phyloP scores from a whole-genome alignment of 257 asterid species.

The Craterostigma plantagineum region DNA sequence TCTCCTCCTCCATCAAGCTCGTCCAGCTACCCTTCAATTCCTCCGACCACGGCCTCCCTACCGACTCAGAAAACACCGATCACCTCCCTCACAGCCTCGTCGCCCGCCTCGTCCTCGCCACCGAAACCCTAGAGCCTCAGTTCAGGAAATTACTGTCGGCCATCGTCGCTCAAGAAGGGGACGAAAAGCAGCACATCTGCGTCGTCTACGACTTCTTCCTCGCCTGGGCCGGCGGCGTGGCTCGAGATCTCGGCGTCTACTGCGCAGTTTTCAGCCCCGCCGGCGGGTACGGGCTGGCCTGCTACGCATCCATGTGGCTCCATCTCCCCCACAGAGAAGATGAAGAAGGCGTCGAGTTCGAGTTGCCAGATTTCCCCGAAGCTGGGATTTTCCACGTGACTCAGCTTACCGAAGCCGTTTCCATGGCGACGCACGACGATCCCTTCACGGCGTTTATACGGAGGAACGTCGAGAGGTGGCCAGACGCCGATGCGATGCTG shows the following conservation, averaged over 20 bases:
- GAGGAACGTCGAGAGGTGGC: slow-evolving; percentile 23
- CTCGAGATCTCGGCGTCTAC: slow-evolving; percentile 29
- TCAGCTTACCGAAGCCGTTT: slow-evolving; percentile 27
- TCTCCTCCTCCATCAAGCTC: slow-evolving; percentile 21
- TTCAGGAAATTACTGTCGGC: slow-evolving; percentile 14
- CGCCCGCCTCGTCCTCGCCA: slow-evolving; percentile 20
- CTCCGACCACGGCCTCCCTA: slow-evolving; percentile 38
- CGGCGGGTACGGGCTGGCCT: slow-evolving; percentile 52
- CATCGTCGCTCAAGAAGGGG: slow-evolving; percentile 7
- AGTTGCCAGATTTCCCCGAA: slow-evolving; percentile 45
- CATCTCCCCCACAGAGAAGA: slow-evolving; percentile 32
- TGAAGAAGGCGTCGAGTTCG: slow-evolving; percentile 19
- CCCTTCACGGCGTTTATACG: slow-evolving; percentile 20
- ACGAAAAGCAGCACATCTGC: slow-evolving; percentile 22
- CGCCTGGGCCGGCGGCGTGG: slow-evolving; percentile 37
- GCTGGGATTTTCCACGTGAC: slow-evolving; percentile 32
- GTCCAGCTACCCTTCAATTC: slow-evolving; percentile 31
- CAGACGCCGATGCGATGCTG: slow-evolving; percentile 27
- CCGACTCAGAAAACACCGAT: slow-evolving; percentile 26
- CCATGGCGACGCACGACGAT: slow-evolving; percentile 22
- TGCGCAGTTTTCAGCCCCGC: slow-evolving; percentile 27
- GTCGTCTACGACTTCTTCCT: slow-evolving; percentile 37
- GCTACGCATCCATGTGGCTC: slow-evolving; percentile 42
- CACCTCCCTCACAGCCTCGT: slow-evolving; percentile 21
- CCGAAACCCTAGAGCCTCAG: slow-evolving; percentile 14